Conservation (phyloP, 1,284 basidiomycete species). For the Megacollybia platyphylla region DNA sequence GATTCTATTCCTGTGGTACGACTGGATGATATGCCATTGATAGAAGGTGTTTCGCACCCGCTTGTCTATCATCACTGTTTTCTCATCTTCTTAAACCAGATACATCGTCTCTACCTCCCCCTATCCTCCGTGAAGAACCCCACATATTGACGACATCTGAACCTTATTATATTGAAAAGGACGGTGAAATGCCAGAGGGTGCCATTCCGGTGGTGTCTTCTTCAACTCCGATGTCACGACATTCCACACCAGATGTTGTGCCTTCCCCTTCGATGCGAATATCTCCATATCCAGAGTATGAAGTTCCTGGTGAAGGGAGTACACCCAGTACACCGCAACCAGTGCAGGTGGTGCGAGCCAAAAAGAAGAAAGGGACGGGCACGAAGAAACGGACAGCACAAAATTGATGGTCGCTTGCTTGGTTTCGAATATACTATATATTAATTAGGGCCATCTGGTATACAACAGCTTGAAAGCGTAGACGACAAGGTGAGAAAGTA, state of each 20-base stretch:
- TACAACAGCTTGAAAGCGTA: not conserved
- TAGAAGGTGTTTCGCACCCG: slow-evolving; percentile 16
- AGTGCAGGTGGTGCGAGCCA: slow-evolving; percentile 60
- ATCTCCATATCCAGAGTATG: slow-evolving; percentile 50
- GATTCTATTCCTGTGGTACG: slow-evolving; percentile 79
- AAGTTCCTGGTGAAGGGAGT: slow-evolving; percentile 32
- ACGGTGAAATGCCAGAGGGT: slow-evolving; percentile 77
- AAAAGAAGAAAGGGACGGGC: slow-evolving; percentile 53
- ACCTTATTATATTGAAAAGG: slow-evolving; percentile 56
- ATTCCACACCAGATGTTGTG: slow-evolving; percentile 11
- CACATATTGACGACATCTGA: slow-evolving; percentile 19
- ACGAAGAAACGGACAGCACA: slow-evolving; percentile 47
- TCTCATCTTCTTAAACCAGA: slow-evolving; percentile 6
- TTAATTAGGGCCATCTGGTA: not conserved
- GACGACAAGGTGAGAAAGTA: not conserved
- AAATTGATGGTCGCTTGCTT: not conserved
- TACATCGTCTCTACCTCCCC: slow-evolving; percentile 17
- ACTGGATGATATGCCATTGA: slow-evolving; percentile 55
- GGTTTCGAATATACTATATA: not conserved
- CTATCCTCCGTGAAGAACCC: slow-evolving; percentile 23
- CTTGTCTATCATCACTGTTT: not conserved
- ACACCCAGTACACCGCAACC: slow-evolving; percentile 47
- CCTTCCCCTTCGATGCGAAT: slow-evolving; percentile 20
- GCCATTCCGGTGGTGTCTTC: slow-evolving; percentile 17
- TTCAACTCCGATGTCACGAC: slow-evolving; percentile 11